phyloP scores from a whole-genome alignment of 192 early-diverging fungal species.

The Jimgerdemannia flammicorona region DNA sequence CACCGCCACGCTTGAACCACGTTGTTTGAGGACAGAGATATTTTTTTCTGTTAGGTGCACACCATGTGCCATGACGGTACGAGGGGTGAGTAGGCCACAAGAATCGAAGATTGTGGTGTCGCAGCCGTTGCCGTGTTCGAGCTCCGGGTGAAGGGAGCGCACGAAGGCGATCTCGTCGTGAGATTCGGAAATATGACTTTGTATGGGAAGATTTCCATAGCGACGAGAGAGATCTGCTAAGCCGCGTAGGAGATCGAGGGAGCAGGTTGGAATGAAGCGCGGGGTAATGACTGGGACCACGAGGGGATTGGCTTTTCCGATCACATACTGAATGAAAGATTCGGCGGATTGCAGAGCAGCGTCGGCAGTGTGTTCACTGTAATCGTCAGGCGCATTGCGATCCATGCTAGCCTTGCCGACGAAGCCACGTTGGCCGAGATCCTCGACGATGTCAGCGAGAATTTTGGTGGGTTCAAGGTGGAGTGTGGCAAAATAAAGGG shows the following conservation, averaged over 20 bases:
- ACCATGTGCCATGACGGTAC: constrained; percentile 79
- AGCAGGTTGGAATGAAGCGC: constrained; percentile 72
- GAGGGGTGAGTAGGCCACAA: constrained; percentile 54
- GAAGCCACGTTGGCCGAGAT: constrained; percentile 70
- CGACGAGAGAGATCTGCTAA: constrained; percentile 58
- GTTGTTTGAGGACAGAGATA: constrained; percentile 42
- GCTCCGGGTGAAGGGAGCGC: constrained; percentile 51
- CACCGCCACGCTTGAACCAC: constrained; percentile 61
- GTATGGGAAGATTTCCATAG: constrained; percentile 57
- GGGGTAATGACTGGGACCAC: constrained; percentile 75
- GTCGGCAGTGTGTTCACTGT: constrained; percentile 54
- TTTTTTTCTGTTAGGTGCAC: constrained; percentile 67
- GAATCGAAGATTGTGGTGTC: constrained; percentile 64
- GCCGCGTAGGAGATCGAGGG: constrained; percentile 50
- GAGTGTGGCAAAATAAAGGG: constrained; percentile 79
- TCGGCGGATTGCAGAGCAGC: constrained; percentile 50
- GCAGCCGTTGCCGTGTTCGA: constrained; percentile 8
- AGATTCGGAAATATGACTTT: constrained; percentile 75
- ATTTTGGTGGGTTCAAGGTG: constrained; percentile 59
- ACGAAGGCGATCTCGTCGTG: constrained; percentile 61
- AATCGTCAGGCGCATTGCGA: constrained; percentile 63
- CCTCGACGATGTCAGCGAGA: constrained; percentile 59
- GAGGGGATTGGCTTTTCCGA: constrained; percentile 15
- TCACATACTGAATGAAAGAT: constrained; percentile 35
- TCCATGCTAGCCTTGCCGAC: constrained; percentile 90